Conservation (phyloP, 441 rosid genomes). For the Mallotus repandus region DNA sequence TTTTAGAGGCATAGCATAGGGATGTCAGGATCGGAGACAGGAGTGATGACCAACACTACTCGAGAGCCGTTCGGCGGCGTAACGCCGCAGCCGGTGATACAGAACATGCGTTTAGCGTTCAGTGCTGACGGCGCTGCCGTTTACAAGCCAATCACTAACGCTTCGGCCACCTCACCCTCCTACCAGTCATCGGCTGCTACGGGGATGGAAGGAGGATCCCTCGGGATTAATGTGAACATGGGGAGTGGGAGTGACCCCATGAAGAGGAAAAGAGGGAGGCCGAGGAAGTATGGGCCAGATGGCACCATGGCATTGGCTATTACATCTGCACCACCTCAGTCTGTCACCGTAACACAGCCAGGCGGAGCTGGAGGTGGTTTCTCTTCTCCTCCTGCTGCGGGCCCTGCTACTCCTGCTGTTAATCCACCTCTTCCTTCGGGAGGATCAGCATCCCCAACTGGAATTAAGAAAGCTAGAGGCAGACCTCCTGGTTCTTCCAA, state of each 20-base stretch:
- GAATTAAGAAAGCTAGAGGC: conserved; percentile 63
- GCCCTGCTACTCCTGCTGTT: background rate
- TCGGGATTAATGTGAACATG: conserved; percentile 44
- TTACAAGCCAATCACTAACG: conserved; percentile 45
- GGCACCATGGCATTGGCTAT: conserved; percentile 51
- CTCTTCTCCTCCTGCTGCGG: conserved; percentile 26
- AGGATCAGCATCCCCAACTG: conserved; percentile 37
- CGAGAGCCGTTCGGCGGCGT: conserved; percentile 43
- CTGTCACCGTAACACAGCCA: conserved; percentile 29
- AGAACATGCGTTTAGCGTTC: conserved; percentile 66
- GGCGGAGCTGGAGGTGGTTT: conserved; percentile 27
- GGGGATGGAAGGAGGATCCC: conserved; percentile 8
- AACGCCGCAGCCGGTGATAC: conserved; percentile 44
- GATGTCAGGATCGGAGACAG: conserved; percentile 78
- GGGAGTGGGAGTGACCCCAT: conserved; percentile 38
- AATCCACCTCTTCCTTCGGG: conserved; percentile 22
- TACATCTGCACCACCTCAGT: conserved; percentile 24
- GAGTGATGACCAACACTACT: conserved; percentile 46
- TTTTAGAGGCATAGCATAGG: too few relatives aligned
- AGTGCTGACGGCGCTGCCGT: conserved; percentile 45
- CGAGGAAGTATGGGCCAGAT: conserved; percentile 79
- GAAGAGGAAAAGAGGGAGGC: conserved; percentile 83
- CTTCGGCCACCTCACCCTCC: conserved; percentile 40
- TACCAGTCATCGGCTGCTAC: conserved; percentile 31
- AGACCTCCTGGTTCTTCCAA: conserved; percentile 77